These are phyloP conservation scores for Malbranchea zuffiana DNA, from an alignment of 2,329 filamentous ascomycete genomes.

Conservation along the genomic window DNA sequence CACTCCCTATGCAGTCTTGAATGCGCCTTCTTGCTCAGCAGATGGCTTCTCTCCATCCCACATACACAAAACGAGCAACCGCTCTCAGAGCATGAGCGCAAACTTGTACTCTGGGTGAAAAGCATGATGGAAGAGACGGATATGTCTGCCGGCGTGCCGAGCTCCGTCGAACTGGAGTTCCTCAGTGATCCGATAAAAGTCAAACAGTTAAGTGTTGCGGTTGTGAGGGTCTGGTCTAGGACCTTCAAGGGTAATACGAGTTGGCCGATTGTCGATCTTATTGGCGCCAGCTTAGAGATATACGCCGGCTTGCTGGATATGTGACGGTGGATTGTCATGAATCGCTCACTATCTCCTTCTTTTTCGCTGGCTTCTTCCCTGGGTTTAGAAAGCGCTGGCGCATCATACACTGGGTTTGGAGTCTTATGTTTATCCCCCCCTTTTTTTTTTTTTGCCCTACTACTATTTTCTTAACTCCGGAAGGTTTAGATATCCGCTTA, in stretches of 20 bases:
- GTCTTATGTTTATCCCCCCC: too few relatives aligned
- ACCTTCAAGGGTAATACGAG: constrained; percentile 40
- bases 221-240: constrained; percentile 38
- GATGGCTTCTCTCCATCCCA: constrained; percentile 38
- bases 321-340: too few relatives aligned
- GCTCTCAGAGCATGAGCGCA: constrained; percentile 38
- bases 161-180: constrained; percentile 33
- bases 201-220: constrained; percentile 38
- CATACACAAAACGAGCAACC: constrained; percentile 33
- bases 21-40: constrained; percentile 40
- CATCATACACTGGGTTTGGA: too few relatives aligned
- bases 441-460: too few relatives aligned
- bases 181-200: constrained; percentile 35
- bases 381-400: too few relatives aligned
- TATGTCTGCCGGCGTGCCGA: constrained; percentile 32
- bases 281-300: constrained; percentile 37
- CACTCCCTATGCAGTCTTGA: constrained; percentile 45
- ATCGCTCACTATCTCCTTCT: neutral
- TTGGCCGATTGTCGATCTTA: constrained; percentile 39
- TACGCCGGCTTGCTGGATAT: constrained; percentile 37
- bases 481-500: too few relatives aligned
- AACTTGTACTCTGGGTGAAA: constrained; percentile 39
- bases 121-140: constrained; percentile 42
- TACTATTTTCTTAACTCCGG: too few relatives aligned
- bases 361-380: neutral